Evolutionary conservation across 306 rosid species (phyloP).

Genomic region (Acacia melanoxylon): DNA sequence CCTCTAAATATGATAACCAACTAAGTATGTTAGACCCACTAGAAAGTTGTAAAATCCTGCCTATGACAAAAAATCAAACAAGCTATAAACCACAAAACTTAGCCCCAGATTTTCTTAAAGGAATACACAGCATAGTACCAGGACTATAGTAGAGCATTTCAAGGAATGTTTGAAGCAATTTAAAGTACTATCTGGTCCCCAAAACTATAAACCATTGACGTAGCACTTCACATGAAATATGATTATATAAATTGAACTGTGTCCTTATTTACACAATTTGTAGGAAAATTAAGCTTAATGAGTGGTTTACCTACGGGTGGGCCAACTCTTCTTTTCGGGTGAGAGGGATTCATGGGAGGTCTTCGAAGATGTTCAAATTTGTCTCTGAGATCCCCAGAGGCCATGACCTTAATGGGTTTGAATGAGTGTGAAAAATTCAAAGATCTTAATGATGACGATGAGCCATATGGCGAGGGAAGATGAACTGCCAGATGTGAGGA

Average conservation of each 20-base stretch:
- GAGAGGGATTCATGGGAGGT: slow-evolving; percentile 29
- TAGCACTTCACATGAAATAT: not conserved
- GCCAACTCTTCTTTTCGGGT: slow-evolving; percentile 42
- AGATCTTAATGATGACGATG: not conserved
- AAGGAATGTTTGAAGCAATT: not conserved
- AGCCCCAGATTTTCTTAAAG: not conserved
- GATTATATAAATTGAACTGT: not conserved
- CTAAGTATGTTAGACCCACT: too few relatives aligned
- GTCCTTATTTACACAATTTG: not conserved
- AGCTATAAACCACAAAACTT: not conserved
- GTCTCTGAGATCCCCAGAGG: slow-evolving; percentile 48
- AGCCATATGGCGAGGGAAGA: not conserved
- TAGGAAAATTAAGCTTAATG: not conserved
- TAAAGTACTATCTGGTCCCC: not conserved
- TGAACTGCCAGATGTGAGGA: slow-evolving; percentile 26
- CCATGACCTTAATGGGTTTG: slow-evolving; percentile 47
- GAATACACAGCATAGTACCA: not conserved
- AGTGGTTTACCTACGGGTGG: slow-evolving; percentile 53
- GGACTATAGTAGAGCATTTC: not conserved
- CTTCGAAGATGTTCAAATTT: slow-evolving; percentile 55
- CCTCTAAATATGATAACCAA: not conserved
- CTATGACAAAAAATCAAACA: not conserved
- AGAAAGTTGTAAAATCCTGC: not conserved
- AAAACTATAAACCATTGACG: not conserved
- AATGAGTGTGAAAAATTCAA: not conserved